Evolutionary conservation across 192 early-diverging fungal species (phyloP), one percentile per base, ranked within the genome.

Genomic region (Coemansia sp.): DNA sequence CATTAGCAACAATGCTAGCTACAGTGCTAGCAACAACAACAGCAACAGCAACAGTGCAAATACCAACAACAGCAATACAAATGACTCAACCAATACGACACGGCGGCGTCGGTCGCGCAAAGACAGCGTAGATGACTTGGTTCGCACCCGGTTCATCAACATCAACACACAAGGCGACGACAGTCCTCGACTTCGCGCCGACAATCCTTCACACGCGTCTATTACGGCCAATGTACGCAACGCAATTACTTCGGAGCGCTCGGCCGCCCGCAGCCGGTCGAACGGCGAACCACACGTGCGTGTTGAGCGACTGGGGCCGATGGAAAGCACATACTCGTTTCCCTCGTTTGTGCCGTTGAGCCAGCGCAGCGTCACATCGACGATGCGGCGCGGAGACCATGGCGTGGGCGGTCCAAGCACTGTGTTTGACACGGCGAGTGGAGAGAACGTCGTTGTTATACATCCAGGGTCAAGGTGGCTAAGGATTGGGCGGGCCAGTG

Each of bases 401-500:
- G 70, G 73, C 6, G 62, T 73, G 4, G 74, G 70, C 23, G 38
- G 43, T 4, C 25, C 38, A 8, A 54, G 57, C 17, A 57, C 52
- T 1, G 60, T 60, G 5, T 38, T 75, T 22, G 66, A 75, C 2
- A 74, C 67, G 4, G 50, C 73, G 2, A 72, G 62, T 1, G 85
- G 83, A 41, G 73, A 82, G 10, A 89, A 93, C 66, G 86, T 91
- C 15, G 84, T 95, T 60, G 88, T 95, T 14, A 91, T 95, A 57
- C 91, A 95, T 45, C 87, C 94, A 3, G 94, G 94, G 43, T 95
- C 94, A 53, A 79, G 88, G 52, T 86, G 87, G 70, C 75, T 95
- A 49, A 82, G 91, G 39, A 86, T 95, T n/a, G 93, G 93, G 24
- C 71, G 87, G 12, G 90, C 93, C 5, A 90, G 90, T 12, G 92